These are phyloP conservation scores for Starmerella bombicola DNA, from an alignment of 805 yeast species.

Conservation along the genomic window DNA sequence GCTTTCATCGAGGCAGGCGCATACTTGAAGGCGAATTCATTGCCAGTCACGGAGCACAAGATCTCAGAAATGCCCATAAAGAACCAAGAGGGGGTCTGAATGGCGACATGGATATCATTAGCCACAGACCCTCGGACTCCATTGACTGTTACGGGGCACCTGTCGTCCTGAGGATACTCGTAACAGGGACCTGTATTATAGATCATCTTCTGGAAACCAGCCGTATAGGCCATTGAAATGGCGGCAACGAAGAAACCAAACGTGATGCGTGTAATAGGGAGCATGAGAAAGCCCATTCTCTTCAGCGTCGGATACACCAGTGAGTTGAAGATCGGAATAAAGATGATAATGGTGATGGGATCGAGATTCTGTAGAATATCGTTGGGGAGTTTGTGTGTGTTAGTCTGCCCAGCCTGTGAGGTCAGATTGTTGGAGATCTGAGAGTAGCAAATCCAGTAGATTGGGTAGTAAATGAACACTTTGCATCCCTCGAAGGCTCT, in stretches of 20 bases:
- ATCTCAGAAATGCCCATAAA: conserved; percentile 66
- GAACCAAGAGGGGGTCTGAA: conserved; percentile 62
- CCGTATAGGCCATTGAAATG: conserved; percentile 60
- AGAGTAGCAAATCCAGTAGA: conserved; percentile 63
- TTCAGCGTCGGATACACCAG: conserved; percentile 44
- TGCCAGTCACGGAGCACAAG: conserved; percentile 67
- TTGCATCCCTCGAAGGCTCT: conserved; percentile 59
- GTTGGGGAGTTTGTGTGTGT: conserved; percentile 65
- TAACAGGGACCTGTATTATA: conserved; percentile 66
- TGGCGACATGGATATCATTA: conserved; percentile 51
- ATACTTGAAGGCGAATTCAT: conserved; percentile 73
- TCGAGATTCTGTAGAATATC: conserved; percentile 67
- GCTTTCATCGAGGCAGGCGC: conserved; percentile 63
- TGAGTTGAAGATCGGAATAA: conserved; percentile 59
- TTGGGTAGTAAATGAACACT: conserved; percentile 57
- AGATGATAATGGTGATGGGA: conserved; percentile 62
- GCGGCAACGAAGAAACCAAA: conserved; percentile 57
- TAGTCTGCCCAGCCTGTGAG: conserved; percentile 63
- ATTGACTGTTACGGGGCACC: conserved; percentile 11
- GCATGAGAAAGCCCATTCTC: conserved; percentile 40
- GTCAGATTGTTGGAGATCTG: conserved; percentile 64
- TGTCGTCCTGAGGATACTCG: conserved; percentile 37
- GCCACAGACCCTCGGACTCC: conserved; percentile 29
- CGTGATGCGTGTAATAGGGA: conserved; percentile 59
- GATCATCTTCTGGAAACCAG: conserved; percentile 58